phyloP scores from a whole-genome alignment of 768 basidiomycete species.

The Termitomyces sp. region DNA sequence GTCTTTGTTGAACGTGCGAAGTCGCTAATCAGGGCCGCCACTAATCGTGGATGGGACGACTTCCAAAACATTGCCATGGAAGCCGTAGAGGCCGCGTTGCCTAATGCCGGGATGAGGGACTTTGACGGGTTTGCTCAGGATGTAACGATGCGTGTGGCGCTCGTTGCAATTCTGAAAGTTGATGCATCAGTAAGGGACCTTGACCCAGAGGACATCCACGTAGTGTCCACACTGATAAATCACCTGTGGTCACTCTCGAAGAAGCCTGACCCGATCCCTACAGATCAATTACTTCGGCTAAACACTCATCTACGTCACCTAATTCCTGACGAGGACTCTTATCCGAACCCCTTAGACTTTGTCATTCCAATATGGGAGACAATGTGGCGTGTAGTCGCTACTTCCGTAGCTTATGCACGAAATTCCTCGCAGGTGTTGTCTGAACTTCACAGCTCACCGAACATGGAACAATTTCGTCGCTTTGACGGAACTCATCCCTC shows the following conservation, averaged over 20 bases:
- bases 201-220: conserved; percentile 24
- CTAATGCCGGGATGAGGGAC: conserved; percentile 5
- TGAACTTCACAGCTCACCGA: conserved; percentile 29
- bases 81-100: conserved; percentile 24
- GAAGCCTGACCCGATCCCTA: conserved; percentile 23
- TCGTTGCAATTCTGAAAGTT: conserved; percentile 35
- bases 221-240: conserved; percentile 38
- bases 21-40: conserved; percentile 21
- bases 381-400: conserved; percentile 56
- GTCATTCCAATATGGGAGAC: conserved; percentile 60
- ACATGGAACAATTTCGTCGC: conserved; percentile 22
- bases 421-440: conserved; percentile 26
- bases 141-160: conserved; percentile 36
- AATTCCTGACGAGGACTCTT: conserved; percentile 27
- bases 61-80: conserved; percentile 25
- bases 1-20: conserved; percentile 26
- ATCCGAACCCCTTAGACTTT: conserved; percentile 40
- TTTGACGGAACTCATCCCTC: conserved; percentile 19
- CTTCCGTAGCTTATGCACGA: conserved; percentile 32
- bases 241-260: conserved; percentile 44
- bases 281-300: conserved; percentile 26
- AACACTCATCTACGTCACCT: conserved; percentile 33
- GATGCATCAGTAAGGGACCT: conserved; percentile 24
- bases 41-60: conserved; percentile 26
- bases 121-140: conserved; percentile 40